These are phyloP conservation scores for Nigrospora sphaerica DNA, from an alignment of 2,329 filamentous ascomycete genomes.

Conservation along the genomic window DNA sequence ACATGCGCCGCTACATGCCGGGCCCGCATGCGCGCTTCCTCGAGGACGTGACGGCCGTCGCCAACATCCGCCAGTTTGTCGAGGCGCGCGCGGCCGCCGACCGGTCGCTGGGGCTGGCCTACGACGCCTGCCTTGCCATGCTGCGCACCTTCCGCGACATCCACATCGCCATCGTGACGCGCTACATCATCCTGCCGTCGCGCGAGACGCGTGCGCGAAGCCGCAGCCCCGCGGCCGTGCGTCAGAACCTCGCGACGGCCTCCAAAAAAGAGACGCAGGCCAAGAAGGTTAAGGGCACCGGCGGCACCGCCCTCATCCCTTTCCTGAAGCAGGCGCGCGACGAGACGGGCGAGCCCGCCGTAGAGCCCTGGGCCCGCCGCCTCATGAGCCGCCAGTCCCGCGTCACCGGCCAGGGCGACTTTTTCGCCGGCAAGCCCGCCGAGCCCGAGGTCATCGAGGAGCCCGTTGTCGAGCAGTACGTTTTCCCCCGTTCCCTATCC, in stretches of 20 bases:
- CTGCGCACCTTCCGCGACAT: conserved; percentile 71
- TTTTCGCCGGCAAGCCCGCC: conserved; percentile 49
- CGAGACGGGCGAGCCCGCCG: conserved; percentile 88
- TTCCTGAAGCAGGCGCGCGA: conserved; percentile 96
- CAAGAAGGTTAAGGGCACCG: conserved; percentile 74
- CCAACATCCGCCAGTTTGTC: conserved; percentile 85
- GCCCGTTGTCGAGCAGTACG: conserved; percentile 19
- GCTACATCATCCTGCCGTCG: conserved; percentile 89
- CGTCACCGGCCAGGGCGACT: conserved; percentile 44
- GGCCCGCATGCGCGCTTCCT: conserved; percentile 86
- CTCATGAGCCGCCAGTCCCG: conserved; percentile 49
- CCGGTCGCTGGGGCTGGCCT: conserved; percentile 66
- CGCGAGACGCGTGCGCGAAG: conserved; percentile 63
- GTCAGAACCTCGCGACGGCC: conserved; percentile 54
- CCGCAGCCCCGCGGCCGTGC: conserved; percentile 45
- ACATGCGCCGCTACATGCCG: conserved; percentile 98
- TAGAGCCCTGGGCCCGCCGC: conserved; percentile 55
- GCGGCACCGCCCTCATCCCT: conserved; percentile 86
- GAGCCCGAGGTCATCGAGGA: conserved; percentile 21
- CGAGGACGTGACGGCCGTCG: conserved; percentile 66
- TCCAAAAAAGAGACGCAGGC: conserved; percentile 36
- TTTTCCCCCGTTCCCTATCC: conserved; percentile 14
- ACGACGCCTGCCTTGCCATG: conserved; percentile 79
- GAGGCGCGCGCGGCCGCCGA: conserved; percentile 50
- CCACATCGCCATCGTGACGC: conserved; percentile 91